Evolutionary conservation across 192 early-diverging fungal genomes (phyloP).

Genomic region (Coemansia sp.): DNA sequence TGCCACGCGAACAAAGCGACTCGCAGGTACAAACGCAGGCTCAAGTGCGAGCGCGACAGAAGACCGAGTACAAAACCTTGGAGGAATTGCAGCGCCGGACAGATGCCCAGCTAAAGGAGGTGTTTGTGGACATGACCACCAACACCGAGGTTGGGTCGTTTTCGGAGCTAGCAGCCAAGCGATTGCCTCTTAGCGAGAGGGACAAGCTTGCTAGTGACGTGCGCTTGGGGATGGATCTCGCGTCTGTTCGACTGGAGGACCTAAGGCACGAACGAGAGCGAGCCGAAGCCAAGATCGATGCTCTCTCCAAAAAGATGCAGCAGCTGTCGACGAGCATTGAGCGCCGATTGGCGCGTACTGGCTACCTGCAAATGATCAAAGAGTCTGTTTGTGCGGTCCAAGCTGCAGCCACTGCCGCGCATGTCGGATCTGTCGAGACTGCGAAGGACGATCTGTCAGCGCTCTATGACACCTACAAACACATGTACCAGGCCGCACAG

Average conservation of each 20-base stretch:
- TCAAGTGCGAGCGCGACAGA: conserved; percentile 1
- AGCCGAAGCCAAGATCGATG: conserved; percentile 2
- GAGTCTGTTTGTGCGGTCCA: conserved; percentile 16
- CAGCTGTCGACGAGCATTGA: conserved; percentile 15
- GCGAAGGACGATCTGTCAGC: conserved; percentile 1
- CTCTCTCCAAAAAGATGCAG: conserved; percentile 13
- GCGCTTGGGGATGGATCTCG: conserved; percentile 44
- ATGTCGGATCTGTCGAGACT: not conserved
- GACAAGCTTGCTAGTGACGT: conserved; percentile 34
- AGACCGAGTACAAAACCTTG: conserved; percentile 33
- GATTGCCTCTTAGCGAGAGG: conserved; percentile 24
- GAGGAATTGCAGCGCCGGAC: conserved; percentile 43
- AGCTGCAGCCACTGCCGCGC: not conserved
- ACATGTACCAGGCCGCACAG: conserved; percentile 12
- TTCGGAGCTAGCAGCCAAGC: conserved; percentile 34
- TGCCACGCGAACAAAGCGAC: not conserved
- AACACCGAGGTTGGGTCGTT: conserved; percentile 34
- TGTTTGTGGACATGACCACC: conserved; percentile 53
- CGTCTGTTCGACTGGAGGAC: conserved; percentile 30
- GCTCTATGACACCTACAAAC: conserved; percentile 21
- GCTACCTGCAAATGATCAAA: conserved; percentile 22
- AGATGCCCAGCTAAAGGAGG: conserved; percentile 26
- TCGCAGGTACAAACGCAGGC: not conserved
- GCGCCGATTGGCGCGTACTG: conserved; percentile 16
- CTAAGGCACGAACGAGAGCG: conserved; percentile 18